Evolutionary conservation across 1,139 yeast species (phyloP).

Genomic region (Geotrichum macrosporum): DNA sequence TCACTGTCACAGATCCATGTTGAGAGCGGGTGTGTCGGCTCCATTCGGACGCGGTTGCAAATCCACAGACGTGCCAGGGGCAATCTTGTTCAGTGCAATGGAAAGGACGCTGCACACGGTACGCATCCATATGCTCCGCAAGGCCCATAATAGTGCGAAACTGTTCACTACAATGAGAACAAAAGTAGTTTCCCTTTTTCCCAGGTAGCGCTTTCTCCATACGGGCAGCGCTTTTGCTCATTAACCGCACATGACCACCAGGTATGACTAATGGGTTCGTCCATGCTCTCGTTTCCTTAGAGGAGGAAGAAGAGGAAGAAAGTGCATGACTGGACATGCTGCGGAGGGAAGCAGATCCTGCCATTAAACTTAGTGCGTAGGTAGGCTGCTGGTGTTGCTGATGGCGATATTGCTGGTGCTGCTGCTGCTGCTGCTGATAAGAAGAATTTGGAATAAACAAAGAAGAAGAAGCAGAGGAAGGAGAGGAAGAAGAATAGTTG

Average conservation of each 20-base stretch:
- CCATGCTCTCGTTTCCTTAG: conserved; percentile 13
- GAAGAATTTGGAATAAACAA: no score
- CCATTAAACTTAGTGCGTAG: background rate
- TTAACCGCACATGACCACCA: conserved; percentile 14
- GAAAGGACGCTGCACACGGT: conserved; percentile 42
- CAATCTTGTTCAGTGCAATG: conserved; percentile 54
- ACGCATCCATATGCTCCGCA: conserved; percentile 48
- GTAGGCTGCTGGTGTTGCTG: background rate
- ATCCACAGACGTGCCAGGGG: conserved; percentile 60
- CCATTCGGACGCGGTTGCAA: conserved; percentile 56
- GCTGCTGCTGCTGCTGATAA: no score
- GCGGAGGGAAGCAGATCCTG: background rate
- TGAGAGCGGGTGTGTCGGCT: conserved; percentile 58
- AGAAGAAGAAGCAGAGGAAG: no score
- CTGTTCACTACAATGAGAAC: conserved; percentile 48
- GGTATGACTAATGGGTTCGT: conserved; percentile 14
- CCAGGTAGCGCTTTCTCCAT: conserved; percentile 20
- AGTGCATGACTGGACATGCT: background rate
- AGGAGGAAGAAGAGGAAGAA: no score
- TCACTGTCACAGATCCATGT: conserved; percentile 39
- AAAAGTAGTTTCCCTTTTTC: conserved; percentile 50
- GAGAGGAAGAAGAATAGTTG: no score
- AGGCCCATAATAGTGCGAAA: conserved; percentile 43
- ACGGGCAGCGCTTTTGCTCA: conserved; percentile 3
- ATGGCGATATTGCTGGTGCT: background rate